Conservation (phyloP, 2,329 filamentous ascomycete genomes). For the Fusarium sp. region DNA sequence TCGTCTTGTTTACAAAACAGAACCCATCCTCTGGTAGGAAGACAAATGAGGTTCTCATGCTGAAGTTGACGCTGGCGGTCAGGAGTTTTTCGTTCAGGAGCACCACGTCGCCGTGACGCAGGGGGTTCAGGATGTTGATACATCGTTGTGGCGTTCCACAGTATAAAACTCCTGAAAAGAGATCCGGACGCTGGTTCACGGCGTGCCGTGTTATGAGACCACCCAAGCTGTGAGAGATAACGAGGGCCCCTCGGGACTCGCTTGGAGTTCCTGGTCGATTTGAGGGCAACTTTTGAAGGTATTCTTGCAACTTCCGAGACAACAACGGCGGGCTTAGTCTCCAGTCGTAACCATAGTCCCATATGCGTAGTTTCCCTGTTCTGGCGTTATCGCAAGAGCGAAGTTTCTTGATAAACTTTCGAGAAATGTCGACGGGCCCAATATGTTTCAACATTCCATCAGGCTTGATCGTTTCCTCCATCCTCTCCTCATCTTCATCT, state of each 20-base stretch:
- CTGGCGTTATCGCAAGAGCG: slow-evolving; percentile 79
- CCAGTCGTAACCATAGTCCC: slow-evolving; percentile 97
- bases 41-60: slow-evolving; percentile 85
- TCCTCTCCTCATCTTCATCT: slow-evolving; percentile 83
- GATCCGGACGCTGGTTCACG: slow-evolving; percentile 84
- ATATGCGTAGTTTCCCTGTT: slow-evolving; percentile 78
- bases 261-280: slow-evolving; percentile 70
- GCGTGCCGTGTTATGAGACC: slow-evolving; percentile 90
- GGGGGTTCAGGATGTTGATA: slow-evolving; percentile 89
- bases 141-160: slow-evolving; percentile 87
- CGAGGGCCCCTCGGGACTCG: slow-evolving; percentile 75
- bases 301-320: slow-evolving; percentile 77
- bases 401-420: slow-evolving; percentile 82
- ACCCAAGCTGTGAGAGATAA: slow-evolving; percentile 89
- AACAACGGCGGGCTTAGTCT: slow-evolving; percentile 83
- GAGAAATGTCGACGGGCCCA: slow-evolving; percentile 90
- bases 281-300: slow-evolving; percentile 78
- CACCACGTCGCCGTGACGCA: slow-evolving; percentile 93
- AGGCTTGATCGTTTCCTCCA: slow-evolving; percentile 85
- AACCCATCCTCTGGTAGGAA: slow-evolving; percentile 87
- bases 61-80: slow-evolving; percentile 94
- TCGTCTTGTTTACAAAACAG: slow-evolving; percentile 87
- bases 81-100: slow-evolving; percentile 89
- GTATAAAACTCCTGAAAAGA: slow-evolving; percentile 88
- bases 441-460: slow-evolving; percentile 93